Evolutionary conservation across 2,329 filamentous ascomycete species (phyloP).

Genomic region (Aspergillus candidus): DNA sequence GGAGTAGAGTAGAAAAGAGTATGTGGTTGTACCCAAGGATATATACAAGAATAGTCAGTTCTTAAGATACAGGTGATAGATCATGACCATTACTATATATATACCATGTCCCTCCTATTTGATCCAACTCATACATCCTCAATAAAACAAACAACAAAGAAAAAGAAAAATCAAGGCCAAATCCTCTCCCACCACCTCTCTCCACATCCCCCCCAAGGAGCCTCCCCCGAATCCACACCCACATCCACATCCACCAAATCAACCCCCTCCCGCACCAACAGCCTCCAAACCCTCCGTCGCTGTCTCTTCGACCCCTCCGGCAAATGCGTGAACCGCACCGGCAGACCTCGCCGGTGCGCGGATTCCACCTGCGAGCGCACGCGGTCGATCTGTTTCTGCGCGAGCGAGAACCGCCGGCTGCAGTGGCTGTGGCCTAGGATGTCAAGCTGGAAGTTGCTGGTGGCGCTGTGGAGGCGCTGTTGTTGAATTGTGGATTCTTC

Average conservation of each 20-base stretch:
- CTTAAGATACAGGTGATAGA: too few relatives aligned
- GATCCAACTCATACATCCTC: neutral
- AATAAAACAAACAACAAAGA: neutral
- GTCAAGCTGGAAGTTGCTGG: conserved; percentile 9
- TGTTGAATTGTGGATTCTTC: too few relatives aligned
- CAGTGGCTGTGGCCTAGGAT: conserved; percentile 9
- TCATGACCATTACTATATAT: too few relatives aligned
- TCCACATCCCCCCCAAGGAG: conserved; percentile 2
- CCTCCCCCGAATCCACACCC: too few relatives aligned
- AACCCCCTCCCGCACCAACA: conserved; percentile 13
- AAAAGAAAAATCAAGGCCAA: too few relatives aligned
- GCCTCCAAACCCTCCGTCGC: conserved; percentile 10
- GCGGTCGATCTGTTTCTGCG: conserved; percentile 13
- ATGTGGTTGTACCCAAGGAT: too few relatives aligned
- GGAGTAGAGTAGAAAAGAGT: too few relatives aligned
- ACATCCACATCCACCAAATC: conserved; percentile 16
- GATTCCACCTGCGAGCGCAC: conserved; percentile 14
- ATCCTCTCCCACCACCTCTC: conserved; percentile 4
- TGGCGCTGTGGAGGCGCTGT: conserved; percentile 7
- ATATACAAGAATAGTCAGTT: too few relatives aligned
- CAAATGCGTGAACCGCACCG: conserved; percentile 11
- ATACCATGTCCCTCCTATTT: too few relatives aligned
- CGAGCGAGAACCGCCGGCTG: conserved; percentile 11
- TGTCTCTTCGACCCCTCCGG: conserved; percentile 4
- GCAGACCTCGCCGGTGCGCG: conserved; percentile 13